Percentiles rank a stretch among this genome's conserved stretches.
Evolutionary conservation across 805 yeast genomes (phyloP).

Genomic region (Huiozyma sinensis): DNA sequence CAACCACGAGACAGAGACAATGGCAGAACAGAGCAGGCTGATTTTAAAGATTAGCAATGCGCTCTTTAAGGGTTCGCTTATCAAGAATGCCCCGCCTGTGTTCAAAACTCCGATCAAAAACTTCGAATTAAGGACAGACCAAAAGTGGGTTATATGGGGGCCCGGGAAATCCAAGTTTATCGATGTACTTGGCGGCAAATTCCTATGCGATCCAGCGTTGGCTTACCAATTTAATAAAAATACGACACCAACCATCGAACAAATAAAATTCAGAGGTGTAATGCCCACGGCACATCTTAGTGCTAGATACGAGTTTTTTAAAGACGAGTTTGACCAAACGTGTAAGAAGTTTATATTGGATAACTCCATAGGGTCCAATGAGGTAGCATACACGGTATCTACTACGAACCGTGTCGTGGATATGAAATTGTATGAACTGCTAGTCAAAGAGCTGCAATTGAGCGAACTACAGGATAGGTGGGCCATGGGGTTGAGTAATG

Average conservation of each 20-base stretch:
- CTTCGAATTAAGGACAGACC: slow-evolving; percentile 22
- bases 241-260: slow-evolving; percentile 11
- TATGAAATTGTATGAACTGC: slow-evolving; percentile 28
- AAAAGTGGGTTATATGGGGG: slow-evolving; percentile 35
- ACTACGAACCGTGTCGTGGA: slow-evolving; percentile 24
- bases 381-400: slow-evolving; percentile 29
- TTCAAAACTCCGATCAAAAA: slow-evolving; percentile 13
- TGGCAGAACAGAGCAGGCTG: not conserved
- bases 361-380: slow-evolving; percentile 34
- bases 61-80: slow-evolving; percentile 30
- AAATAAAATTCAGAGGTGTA: slow-evolving; percentile 38
- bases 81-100: slow-evolving; percentile 25
- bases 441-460: slow-evolving; percentile 44
- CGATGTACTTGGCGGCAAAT: slow-evolving; percentile 19
- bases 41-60: slow-evolving; percentile 14
- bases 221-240: slow-evolving; percentile 11
- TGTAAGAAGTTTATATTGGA: slow-evolving; percentile 52
- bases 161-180: slow-evolving; percentile 21
- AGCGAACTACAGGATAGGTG: slow-evolving; percentile 54
- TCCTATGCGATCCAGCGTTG: slow-evolving; percentile 19
- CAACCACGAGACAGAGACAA: too few species aligned
- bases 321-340: slow-evolving; percentile 74
- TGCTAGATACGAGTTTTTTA: slow-evolving; percentile 80
- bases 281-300: slow-evolving; percentile 60
- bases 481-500: slow-evolving; percentile 83